Evolutionary conservation across 495 filamentous ascomycete genomes (phyloP), one percentile per base, ranked within the genome.

Genomic region (Neurospora sp.): DNA sequence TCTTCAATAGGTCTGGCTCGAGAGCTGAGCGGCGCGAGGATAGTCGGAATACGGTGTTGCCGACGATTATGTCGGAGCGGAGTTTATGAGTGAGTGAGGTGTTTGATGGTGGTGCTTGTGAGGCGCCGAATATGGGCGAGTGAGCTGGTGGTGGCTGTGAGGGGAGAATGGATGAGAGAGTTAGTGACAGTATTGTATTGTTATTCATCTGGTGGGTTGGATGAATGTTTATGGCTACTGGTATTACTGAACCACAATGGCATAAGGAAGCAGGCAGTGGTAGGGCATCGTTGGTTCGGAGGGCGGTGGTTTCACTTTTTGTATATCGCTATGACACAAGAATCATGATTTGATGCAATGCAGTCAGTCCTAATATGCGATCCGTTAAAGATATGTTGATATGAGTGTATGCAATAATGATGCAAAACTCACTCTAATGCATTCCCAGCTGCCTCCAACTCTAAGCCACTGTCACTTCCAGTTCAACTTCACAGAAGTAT

Each of bases 1-100:
- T 84, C 18, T 88, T 89, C 76, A 80, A 81, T 18, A 79, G 82
- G 70, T 81, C 80, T 41, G 65, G 61, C 18, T 65, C 53, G 7
- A 65, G 53, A 65, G 53, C 53, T 35, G 53, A 65, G 31, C 2
- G 53, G 27, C 53, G 53, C 6, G 53, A 61, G 53, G 53, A 65
- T 65, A 27, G 53, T 9, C 53, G 53, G 2, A 65, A 31, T 35
- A 8, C 53, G 2, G 10, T 59, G 22, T 35, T 65, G 27, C 53
- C 53, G 9, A 65, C 53, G 27, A 65, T 65, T 9, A 65, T 35
- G 53, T 65, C 53, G 12, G 53, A 65, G 5, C 2, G 22, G 27
- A 65, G 53, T 35, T 18, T 61, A 3, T 61, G 53, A 61, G 4
- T 31, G 22, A 61, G n/a, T 4, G 9, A 53, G n/a, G 9, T 12